A percentile compares a stretch with the other conserved stretches of the same genome.
phyloP scores from a whole-genome alignment of 768 basidiomycete genomes.

The Phaeotremella skinneri region DNA sequence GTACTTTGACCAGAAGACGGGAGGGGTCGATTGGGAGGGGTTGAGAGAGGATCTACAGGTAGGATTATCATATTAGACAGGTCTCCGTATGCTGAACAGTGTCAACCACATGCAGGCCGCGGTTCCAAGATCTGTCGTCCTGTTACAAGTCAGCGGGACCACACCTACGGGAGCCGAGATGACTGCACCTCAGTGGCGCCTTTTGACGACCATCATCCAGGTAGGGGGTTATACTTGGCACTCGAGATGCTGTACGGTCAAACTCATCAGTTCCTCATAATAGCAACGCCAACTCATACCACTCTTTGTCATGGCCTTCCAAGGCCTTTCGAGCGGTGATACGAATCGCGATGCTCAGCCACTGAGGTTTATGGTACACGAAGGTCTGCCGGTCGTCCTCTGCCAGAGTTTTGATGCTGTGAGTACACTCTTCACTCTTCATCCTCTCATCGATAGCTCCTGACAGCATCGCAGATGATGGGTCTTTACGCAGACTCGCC shows the following conservation, averaged over 20 bases:
- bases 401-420: conserved; percentile 50
- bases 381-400: conserved; percentile 45
- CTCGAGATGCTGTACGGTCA: not conserved
- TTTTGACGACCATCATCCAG: conserved; percentile 44
- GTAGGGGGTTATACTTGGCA: conserved; percentile 23
- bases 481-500: conserved; percentile 51
- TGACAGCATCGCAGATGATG: conserved; percentile 40
- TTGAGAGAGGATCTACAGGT: conserved; percentile 43
- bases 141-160: conserved; percentile 57
- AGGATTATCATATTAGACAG: not conserved
- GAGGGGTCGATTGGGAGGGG: conserved; percentile 47
- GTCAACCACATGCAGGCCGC: conserved; percentile 65
- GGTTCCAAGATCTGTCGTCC: conserved; percentile 65
- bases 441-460: conserved; percentile 2
- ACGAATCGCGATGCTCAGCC: conserved; percentile 44
- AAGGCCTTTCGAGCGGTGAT: conserved; percentile 48
- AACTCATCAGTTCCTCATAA: not conserved
- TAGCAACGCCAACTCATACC: conserved; percentile 52
- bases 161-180: conserved; percentile 56
- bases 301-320: conserved; percentile 42
- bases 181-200: conserved; percentile 42
- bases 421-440: conserved; percentile 7
- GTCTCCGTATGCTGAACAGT: conserved; percentile 8
- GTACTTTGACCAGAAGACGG: conserved; percentile 42
- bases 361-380: conserved; percentile 46